Evolutionary conservation across 192 early-diverging fungal species (phyloP), one percentile per base, ranked within the genome.

Genomic region (Rhizophagus sp.): DNA sequence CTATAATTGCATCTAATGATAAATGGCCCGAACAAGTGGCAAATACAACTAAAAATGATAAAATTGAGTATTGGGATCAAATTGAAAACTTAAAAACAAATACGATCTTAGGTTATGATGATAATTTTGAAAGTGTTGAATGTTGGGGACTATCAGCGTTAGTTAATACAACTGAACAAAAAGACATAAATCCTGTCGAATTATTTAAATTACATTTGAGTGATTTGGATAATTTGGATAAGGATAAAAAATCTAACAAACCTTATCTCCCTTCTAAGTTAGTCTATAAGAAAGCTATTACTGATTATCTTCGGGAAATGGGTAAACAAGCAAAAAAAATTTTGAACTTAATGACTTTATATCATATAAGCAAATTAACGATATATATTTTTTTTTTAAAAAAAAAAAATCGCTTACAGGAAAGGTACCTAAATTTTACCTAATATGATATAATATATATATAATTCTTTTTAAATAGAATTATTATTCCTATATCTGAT

Each of bases 271-370:
- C 86, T 36, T 86, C 84, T 36, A 82, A 83, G 25, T 78, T 89
- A 12, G 83, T 83, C 15, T 85, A 86, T 47, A 81, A 87, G 3
- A 84, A 88, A 41, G 84, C 83, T n/a, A 89, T 89, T 50, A 83
- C 87, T 8, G 87, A 89, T 74, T 89, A 89, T 63, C 79, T 89
- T 2, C 82, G 85, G 25, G 47, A 73, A 25, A 50, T 73, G 44
- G 33, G 66, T 68, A 68, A 68, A 47, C 5, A 41, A 36, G 7
- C 8, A 41, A 41, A 41, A 41, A 41, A 8, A 41, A 41, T 8
- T 41, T 41, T 41, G 39, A 9, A 41, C 39, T 41, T 0, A 41
- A 41, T 41, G 39, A 8, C 7, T 41, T 41, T 41, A 8, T 41
- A 8, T 41, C 39, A 41, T 41, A 41, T 8, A 41, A 8, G 34